Evolutionary conservation across 1,284 basidiomycete species (phyloP), one percentile per base, ranked within the genome.

Genomic region (Microbotryum silenes-acaulis): DNA sequence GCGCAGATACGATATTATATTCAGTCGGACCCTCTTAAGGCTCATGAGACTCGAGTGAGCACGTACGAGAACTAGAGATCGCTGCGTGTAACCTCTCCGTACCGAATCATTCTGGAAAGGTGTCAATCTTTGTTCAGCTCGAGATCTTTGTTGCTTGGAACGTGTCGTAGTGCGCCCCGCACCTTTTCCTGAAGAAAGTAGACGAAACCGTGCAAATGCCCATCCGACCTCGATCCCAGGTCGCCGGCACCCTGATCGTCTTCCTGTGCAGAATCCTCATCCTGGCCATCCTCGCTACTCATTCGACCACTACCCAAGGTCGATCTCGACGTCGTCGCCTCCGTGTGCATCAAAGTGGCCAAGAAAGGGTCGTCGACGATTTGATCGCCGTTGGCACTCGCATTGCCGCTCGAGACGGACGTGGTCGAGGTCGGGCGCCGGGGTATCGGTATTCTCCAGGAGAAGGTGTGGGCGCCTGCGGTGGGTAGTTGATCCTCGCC

Each of bases 11-110:
- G 27, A 6, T 27, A 27, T 27, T 27, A 0, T 27, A 27, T 27
- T 27, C 27, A 6, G 45, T 7, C 29, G 6, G 21, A 25, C 20
- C 25, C 10, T 18, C 37, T 4, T 8, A 42, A 20, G 16, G 18
- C 18, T 29, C 25, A 9, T 3, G 6, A 6, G 42, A 25, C 1
- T 2, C n/a, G 10, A 23, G 2, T n/a, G 6, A n/a, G 14, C 25
- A 54, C 57, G 16, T 5, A 64, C 56, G 46, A 66, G 53, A 44
- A 67, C 65, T 44, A 66, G 57, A 27, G 18, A 60, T 20, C 46
- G 27, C 80, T 96, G 91, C 70, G 86, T 83, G 75, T 91, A 94
- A 4, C 91, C 91, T 59, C 92, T 80, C 66, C 86, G 87, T 12
- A 85, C 85, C 0, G 79, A 77, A 2, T 81, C 65, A 73, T 92